A percentile compares a stretch with the other conserved stretches of the same genome.
phyloP scores from a whole-genome alignment of 108 stramenopile genomes.

The Pseudonitzschia pungens region DNA sequence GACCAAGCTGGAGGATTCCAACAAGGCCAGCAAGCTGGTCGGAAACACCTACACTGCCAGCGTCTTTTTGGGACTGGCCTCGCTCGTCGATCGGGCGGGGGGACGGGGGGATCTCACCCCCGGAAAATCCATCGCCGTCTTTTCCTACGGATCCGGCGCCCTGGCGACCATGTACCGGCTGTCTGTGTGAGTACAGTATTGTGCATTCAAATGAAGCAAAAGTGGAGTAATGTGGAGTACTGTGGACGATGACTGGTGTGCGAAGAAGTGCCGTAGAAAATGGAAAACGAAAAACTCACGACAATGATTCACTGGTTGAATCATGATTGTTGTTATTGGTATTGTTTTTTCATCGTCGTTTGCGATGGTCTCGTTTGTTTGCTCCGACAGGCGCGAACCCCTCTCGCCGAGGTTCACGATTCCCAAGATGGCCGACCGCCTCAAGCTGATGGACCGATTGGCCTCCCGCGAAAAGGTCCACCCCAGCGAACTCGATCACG shows the following conservation, averaged over 20 bases:
- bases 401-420: constrained; percentile 67
- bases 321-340: constrained; percentile 3
- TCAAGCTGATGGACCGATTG: constrained; percentile 77
- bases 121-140: constrained; percentile 75
- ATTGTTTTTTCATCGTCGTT: too few relatives aligned
- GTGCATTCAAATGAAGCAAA: too few relatives aligned
- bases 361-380: not conserved
- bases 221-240: too few relatives aligned
- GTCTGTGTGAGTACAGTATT: constrained; percentile 56
- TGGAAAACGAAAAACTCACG: not conserved
- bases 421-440: constrained; percentile 62
- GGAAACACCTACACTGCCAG: constrained; percentile 98
- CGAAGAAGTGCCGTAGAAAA: too few relatives aligned
- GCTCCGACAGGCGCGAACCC: constrained; percentile 27
- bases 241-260: too few relatives aligned
- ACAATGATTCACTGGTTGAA: not conserved
- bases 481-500: constrained; percentile 88
- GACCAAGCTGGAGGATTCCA: constrained; percentile 62
- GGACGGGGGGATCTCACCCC: constrained; percentile 60
- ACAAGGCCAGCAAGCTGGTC: constrained; percentile 73
- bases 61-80: constrained; percentile 89
- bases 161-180: constrained; percentile 94
- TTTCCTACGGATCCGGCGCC: constrained; percentile 88
- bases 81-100: constrained; percentile 78
- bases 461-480: constrained; percentile 78